Evolutionary conservation across 352 stramenopile genomes (phyloP).

Genomic region (Paralagenidium karlingii): DNA sequence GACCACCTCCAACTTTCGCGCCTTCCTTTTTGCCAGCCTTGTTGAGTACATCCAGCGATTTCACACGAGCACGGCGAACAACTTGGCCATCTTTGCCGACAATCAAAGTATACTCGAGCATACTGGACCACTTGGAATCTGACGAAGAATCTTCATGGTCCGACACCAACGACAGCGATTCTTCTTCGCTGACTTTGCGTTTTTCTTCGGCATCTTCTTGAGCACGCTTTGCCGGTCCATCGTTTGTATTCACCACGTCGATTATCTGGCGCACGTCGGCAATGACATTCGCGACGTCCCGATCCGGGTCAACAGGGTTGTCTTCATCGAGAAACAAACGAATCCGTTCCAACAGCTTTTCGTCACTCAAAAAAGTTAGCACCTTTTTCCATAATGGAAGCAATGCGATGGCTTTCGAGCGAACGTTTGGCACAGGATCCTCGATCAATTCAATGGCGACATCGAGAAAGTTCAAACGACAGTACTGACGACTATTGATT

Average conservation of each 20-base stretch:
- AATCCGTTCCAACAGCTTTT: constrained; percentile 66
- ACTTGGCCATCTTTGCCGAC: constrained; percentile 76
- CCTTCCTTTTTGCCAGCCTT: too few relatives aligned
- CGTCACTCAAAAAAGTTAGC: constrained; percentile 34
- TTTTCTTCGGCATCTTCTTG: constrained; percentile 58
- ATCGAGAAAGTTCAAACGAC: constrained; percentile 58
- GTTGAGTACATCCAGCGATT: constrained; percentile 69
- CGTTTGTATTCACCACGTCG: constrained; percentile 19
- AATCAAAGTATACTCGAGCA: constrained; percentile 77
- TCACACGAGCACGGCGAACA: constrained; percentile 64
- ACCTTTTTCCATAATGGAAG: constrained; percentile 53
- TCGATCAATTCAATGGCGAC: constrained; percentile 64
- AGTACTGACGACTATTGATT: constrained; percentile 67
- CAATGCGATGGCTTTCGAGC: constrained; percentile 50
- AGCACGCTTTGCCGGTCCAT: constrained; percentile 13
- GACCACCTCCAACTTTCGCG: too few relatives aligned
- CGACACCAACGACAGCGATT: constrained; percentile 34
- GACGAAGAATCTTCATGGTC: constrained; percentile 70
- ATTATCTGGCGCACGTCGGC: constrained; percentile 27
- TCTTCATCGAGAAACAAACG: constrained; percentile 51
- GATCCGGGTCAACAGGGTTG: constrained; percentile 39
- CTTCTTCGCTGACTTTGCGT: constrained; percentile 38
- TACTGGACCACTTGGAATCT: constrained; percentile 76
- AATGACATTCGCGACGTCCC: constrained; percentile 42
- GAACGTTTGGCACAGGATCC: constrained; percentile 59